A percentile compares a stretch with the other conserved stretches of the same genome.
These are phyloP conservation scores for Kwoniella bestiolae DNA, from an alignment of 768 basidiomycete genomes.

Conservation along the genomic window DNA sequence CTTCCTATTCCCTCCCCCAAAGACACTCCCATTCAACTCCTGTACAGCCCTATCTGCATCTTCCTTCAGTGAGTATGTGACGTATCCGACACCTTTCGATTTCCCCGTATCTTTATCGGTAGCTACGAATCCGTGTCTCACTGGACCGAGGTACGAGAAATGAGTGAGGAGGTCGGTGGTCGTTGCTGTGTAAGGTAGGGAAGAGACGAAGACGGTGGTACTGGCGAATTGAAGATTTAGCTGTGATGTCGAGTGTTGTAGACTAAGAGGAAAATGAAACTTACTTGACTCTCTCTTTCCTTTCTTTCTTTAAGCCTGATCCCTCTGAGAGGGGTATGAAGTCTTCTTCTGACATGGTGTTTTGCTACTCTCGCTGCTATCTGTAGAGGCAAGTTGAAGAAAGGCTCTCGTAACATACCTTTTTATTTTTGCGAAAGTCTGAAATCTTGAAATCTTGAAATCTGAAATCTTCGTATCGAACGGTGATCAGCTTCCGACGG, in stretches of 20 bases:
- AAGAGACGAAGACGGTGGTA: slow-evolving; percentile 88
- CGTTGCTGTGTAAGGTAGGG: slow-evolving; percentile 87
- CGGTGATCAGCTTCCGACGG: background rate
- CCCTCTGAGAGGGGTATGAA: slow-evolving; percentile 27
- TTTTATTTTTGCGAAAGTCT: slow-evolving; percentile 3
- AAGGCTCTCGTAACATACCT: no score
- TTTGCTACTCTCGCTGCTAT: background rate
- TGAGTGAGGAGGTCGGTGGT: slow-evolving; percentile 87
- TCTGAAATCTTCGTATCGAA: slow-evolving; percentile 2
- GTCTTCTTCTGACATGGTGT: slow-evolving; percentile 29
- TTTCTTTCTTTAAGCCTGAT: slow-evolving; percentile 20
- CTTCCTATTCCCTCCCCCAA: slow-evolving; percentile 70
- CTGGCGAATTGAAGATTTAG: slow-evolving; percentile 17
- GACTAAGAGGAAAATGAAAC: slow-evolving; percentile 4
- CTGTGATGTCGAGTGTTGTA: no score
- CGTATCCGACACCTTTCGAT: slow-evolving; percentile 96
- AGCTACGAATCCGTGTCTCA: slow-evolving; percentile 91
- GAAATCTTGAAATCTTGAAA: slow-evolving; percentile 15
- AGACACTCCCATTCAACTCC: slow-evolving; percentile 68
- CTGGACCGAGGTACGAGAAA: slow-evolving; percentile 94
- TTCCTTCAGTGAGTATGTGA: slow-evolving; percentile 84
- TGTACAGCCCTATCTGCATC: slow-evolving; percentile 79
- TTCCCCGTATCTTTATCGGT: slow-evolving; percentile 64
- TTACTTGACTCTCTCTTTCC: slow-evolving; percentile 49
- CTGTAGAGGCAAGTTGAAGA: background rate